Percentiles rank a stretch among this genome's conserved stretches.
These are phyloP conservation scores for Pseudogymnoascus sp. DNA, from an alignment of 2,329 filamentous ascomycete genomes.

Conservation along the genomic window DNA sequence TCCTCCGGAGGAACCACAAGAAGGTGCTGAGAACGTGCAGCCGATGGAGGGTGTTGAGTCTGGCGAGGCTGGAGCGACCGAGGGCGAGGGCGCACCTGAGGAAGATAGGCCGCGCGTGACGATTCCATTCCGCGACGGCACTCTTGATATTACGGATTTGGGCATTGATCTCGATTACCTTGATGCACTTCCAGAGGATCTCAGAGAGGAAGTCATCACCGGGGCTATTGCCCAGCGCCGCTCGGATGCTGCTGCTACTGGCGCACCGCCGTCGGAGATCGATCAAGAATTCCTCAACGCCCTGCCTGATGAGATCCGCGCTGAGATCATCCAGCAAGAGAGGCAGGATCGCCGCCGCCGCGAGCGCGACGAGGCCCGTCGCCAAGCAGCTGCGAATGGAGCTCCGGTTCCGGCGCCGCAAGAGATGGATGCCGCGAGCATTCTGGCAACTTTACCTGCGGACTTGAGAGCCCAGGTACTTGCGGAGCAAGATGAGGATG, in stretches of 20 bases:
- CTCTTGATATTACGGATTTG: conserved; percentile 87
- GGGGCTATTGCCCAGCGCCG: conserved; percentile 79
- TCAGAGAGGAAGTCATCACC: conserved; percentile 92
- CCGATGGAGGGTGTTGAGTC: conserved; percentile 68
- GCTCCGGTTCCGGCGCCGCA: conserved; percentile 38
- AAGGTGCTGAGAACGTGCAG: conserved; percentile 27
- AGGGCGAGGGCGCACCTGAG: conserved; percentile 36
- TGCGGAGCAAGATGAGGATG: conserved; percentile 83
- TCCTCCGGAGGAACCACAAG: conserved; percentile 33
- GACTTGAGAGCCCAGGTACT: conserved; percentile 78
- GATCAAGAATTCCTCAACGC: conserved; percentile 92
- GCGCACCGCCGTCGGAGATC: conserved; percentile 73
- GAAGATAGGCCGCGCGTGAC: conserved; percentile 57
- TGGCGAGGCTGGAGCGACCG: conserved; percentile 27
- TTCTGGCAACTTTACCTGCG: conserved; percentile 83
- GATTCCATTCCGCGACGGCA: conserved; percentile 76
- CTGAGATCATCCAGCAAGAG: conserved; percentile 88
- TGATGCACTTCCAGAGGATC: conserved; percentile 92
- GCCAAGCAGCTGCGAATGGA: conserved; percentile 47
- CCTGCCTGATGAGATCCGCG: conserved; percentile 79
- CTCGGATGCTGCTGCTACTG: conserved; percentile 63
- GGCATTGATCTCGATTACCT: conserved; percentile 94
- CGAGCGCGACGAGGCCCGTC: conserved; percentile 73
- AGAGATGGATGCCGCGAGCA: conserved; percentile 90
- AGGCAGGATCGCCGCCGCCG: conserved; percentile 79